These are phyloP conservation scores for Wickerhamiella occidentalis DNA, from an alignment of 805 yeast genomes.

Conservation along the genomic window DNA sequence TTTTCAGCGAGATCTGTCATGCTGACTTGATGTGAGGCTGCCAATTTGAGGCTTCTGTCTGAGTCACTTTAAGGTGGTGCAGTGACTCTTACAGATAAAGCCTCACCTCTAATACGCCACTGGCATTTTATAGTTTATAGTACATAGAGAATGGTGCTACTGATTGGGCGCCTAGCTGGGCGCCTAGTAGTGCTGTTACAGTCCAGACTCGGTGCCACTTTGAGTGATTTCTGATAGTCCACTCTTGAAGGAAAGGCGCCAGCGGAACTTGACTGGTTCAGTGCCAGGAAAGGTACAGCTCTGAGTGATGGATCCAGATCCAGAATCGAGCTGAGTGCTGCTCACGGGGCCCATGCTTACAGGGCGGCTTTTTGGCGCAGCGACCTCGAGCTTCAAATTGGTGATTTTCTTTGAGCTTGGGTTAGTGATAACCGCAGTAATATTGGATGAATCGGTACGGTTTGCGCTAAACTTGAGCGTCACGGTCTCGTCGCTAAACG, in stretches of 20 bases:
- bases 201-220: constrained; percentile 1
- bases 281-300: constrained; percentile 29
- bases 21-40: neutral
- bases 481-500: constrained; percentile 29
- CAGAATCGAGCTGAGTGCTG: constrained; percentile 39
- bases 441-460: constrained; percentile 33
- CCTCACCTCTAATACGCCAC: too few species aligned
- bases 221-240: constrained; percentile 31
- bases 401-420: constrained; percentile 34
- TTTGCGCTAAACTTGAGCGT: constrained; percentile 38
- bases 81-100: too few species aligned
- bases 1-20: constrained; percentile 20
- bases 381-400: constrained; percentile 47
- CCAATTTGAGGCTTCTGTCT: too few species aligned
- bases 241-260: constrained; percentile 50
- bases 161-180: too few species aligned
- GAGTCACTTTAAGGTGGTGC: too few species aligned
- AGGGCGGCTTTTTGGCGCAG: constrained; percentile 54
- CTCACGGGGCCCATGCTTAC: constrained; percentile 53
- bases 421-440: constrained; percentile 41
- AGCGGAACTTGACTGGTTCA: constrained; percentile 52
- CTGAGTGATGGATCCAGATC: constrained; percentile 44
- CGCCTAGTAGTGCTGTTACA: too few species aligned
- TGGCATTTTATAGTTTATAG: too few species aligned
- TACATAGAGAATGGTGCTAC: too few species aligned